Evolutionary conservation across 495 filamentous ascomycete species (phyloP), one percentile per base, ranked within the genome.

Genomic region (Penicillium dipodomyicola): DNA sequence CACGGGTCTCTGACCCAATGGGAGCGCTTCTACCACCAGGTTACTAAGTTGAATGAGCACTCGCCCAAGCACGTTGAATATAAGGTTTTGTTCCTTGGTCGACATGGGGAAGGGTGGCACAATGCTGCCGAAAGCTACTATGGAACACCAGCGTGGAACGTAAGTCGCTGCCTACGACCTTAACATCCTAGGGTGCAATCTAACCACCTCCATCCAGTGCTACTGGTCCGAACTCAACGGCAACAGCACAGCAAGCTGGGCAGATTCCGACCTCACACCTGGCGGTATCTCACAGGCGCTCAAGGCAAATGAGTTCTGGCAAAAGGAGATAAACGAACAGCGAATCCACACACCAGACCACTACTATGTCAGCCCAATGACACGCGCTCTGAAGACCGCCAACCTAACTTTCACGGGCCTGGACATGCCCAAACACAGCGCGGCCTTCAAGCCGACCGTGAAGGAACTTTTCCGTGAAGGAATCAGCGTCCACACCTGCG

Each of bases 401-500:
- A 76, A 80, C 32, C 54, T 83, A 53, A 85, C 85, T 2, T 92
- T 88, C 72, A 56, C 60, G 12, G 76, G 72, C 14, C 77, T 90
- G 4, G 41, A 67, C 9, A 67, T 87, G 0, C 85, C 86, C 0
- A 45, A 56, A 12, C 57, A 61, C 17, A 63, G 64, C 17, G 57
- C 63, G 14, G 67, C 77, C 5, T 90, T 88, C 70, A 71, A 69
- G 0, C 87, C 88, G 0, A 72, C 76, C 2, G 74, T 94, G 63
- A 89, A 87, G 64, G 88, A 93, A 64, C 68, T 82, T 20, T 72
- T 93, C 56, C 82, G 91, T 43, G 91, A 96, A 62, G 75, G 79
- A 1, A 82, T 92, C 53, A 83, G 83, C 43, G 76, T 85, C 44
- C 90, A 94, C 65, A 93, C 90, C 8, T 96, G 90, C 68, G 90